A percentile compares a stretch with the other conserved stretches of the same genome.
Conservation (phyloP, 164 flowering plant genomes). For the Piper betle region DNA sequence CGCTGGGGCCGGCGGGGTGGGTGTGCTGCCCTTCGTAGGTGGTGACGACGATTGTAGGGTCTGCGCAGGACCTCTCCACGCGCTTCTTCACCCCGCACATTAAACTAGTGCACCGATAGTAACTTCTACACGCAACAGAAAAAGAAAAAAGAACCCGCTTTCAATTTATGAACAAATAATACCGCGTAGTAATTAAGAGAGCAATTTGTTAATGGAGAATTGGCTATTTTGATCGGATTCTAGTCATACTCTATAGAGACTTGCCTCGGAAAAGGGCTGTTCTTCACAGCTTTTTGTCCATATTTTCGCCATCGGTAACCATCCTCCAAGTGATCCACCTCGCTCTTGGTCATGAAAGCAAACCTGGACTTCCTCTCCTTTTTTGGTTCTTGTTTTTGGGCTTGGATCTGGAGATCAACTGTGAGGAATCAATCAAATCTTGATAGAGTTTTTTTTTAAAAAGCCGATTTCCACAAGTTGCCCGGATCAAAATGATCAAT, state of each 20-base stretch:
- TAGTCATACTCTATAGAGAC: not conserved
- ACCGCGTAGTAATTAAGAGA: not conserved
- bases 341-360: conserved; percentile 95
- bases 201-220: not conserved
- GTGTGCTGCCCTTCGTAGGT: conserved; percentile 91
- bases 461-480: not conserved
- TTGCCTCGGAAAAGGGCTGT: conserved; percentile 90
- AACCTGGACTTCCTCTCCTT: conserved; percentile 67
- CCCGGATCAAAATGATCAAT: not conserved
- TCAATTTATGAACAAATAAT: no score
- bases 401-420: conserved; percentile 29
- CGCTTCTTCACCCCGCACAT: conserved; percentile 85
- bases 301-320: conserved; percentile 92
- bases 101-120: conserved; percentile 77
- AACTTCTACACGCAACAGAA: conserved; percentile 44
- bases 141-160: not conserved
- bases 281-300: conserved; percentile 93
- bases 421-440: no score
- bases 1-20: conserved; percentile 53
- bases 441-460: not conserved
- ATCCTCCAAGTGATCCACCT: conserved; percentile 80
- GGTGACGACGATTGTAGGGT: conserved; percentile 61
- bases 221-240: not conserved
- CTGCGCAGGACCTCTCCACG: conserved; percentile 71
- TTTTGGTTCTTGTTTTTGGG: conserved; percentile 66